Base-by-base conservation (phyloP, 2,329 filamentous ascomycete genomes). In the Cladorrhinum sp. region DNA sequence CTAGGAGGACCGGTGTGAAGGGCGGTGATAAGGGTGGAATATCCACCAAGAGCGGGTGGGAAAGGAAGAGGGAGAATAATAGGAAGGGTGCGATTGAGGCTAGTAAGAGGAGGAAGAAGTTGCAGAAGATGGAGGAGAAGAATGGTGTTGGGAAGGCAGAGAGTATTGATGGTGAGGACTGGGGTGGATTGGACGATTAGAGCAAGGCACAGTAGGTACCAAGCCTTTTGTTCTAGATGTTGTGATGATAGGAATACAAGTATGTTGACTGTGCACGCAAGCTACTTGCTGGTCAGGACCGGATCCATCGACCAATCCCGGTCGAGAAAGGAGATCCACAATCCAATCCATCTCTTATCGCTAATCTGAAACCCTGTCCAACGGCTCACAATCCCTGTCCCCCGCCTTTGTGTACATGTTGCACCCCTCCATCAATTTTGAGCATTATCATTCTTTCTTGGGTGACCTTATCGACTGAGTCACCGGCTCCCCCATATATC, bases 1-100 rank as follows among this genome's bases (percentile, higher is more conserved):
- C 85, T 2, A 81, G 92, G 49, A 72, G 80, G 52, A 75, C 68
- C 58, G 75, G 76, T 38, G 72, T 69, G 32, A 81, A 81, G 70
- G 50, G 36, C 9, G 81, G 32, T 3, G 32, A 36, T 36, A 36
- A 36, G 32, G 32, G 84, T 22, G 85, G 86, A 71, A 98, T 98
- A 68, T 93, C 92, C 65, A 91, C 88, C 1, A 90, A 90, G 82
- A 91, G 89, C 71, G 88, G 89, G 2, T 93, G 85, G 77, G 87
- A 92, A 73, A 79, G 89, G 67, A 80, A 82, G 67, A 79, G 81
- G 72, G 88, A 91, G 75, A 82, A 91, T 68, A 91, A 89, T 65
- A 79, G 76, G 64, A 82, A 75, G 58, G 87, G 83, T 0, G 88
- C 86, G 4, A 86, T 87, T 58, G 79, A 83, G 62, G 82, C 80